Evolutionary conservation across 208 protist genomes (phyloP).

Genomic region (Trypanosoma boissoni): DNA sequence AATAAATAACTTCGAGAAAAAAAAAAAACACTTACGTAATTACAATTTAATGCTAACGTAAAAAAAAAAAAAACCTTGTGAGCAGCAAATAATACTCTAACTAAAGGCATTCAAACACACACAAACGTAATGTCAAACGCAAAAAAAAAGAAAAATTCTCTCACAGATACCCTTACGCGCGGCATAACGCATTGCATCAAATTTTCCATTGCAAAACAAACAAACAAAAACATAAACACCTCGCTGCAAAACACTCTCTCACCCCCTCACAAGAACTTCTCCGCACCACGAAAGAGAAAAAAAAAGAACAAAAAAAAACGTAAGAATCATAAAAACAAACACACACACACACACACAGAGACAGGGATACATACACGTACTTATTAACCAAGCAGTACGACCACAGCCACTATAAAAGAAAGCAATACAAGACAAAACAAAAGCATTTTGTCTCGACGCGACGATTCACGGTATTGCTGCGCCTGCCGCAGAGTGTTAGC

Average conservation of each 20-base stretch:
- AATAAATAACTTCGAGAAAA: slow-evolving; percentile 2
- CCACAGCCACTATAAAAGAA: slow-evolving; percentile 33
- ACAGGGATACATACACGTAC: slow-evolving; percentile 23
- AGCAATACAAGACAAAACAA: slow-evolving; percentile 57
- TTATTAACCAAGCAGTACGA: slow-evolving; percentile 18
- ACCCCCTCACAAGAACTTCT: too few species aligned
- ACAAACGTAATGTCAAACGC: too few species aligned
- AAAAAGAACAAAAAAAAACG: slow-evolving; percentile 12
- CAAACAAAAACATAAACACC: too few species aligned
- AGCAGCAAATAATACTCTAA: too few species aligned
- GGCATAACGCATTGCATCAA: too few species aligned
- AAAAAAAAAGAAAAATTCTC: too few species aligned
- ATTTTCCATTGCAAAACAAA: too few species aligned
- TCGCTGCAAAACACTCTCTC: too few species aligned
- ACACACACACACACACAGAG: slow-evolving; percentile 16
- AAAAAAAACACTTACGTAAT: background rate
- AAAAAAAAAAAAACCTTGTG: too few species aligned
- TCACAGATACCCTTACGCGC: too few species aligned
- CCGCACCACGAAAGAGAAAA: background rate
- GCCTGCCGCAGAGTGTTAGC: slow-evolving; percentile 61
- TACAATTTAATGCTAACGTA: too few species aligned
- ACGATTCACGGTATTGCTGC: slow-evolving; percentile 53
- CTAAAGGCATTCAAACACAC: too few species aligned
- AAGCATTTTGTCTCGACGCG: slow-evolving; percentile 49
- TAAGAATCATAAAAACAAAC: background rate